Evolutionary conservation across 1,284 basidiomycete species (phyloP).

Genomic region (Ustilago lituana): DNA sequence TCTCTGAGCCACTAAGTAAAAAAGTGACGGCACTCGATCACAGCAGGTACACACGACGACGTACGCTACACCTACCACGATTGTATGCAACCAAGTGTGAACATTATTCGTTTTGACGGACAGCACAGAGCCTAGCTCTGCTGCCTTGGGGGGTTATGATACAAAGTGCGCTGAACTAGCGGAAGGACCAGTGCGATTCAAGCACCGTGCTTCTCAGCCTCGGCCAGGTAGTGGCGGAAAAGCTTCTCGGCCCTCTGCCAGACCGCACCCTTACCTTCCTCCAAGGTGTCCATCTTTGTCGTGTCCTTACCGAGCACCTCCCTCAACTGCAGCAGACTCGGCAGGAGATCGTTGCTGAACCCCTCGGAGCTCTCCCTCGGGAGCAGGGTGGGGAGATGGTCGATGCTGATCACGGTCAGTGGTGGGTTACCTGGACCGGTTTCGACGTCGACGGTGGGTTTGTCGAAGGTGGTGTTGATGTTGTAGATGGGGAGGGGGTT

Average conservation of each 20-base stretch:
- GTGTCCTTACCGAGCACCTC: conserved; percentile 56
- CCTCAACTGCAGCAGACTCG: conserved; percentile 71
- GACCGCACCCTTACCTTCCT: conserved; percentile 71
- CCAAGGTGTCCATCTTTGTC: conserved; percentile 26
- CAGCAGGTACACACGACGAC: no score
- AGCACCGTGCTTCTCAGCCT: conserved; percentile 35
- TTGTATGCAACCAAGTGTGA: no score
- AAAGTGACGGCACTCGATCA: no score
- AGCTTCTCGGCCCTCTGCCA: conserved; percentile 91
- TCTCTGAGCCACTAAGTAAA: no score
- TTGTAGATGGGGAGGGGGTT: conserved; percentile 97
- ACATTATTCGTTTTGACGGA: no score
- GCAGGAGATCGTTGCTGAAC: conserved; percentile 89
- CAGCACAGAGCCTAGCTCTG: no score
- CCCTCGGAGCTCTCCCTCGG: conserved; percentile 97
- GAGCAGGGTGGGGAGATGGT: conserved; percentile 94
- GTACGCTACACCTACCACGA: no score
- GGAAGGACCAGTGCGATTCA: no score
- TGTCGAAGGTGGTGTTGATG: conserved; percentile 93
- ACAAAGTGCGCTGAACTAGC: no score
- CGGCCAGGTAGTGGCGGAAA: conserved; percentile 78
- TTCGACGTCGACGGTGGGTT: conserved; percentile 86
- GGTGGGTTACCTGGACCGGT: conserved; percentile 59
- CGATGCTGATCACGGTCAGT: conserved; percentile 91
- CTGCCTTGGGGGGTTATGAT: no score